A percentile compares a stretch with the other conserved stretches of the same genome.
Evolutionary conservation across 257 asterid genomes (phyloP).

Genomic region (Nicotiana tabacum): DNA sequence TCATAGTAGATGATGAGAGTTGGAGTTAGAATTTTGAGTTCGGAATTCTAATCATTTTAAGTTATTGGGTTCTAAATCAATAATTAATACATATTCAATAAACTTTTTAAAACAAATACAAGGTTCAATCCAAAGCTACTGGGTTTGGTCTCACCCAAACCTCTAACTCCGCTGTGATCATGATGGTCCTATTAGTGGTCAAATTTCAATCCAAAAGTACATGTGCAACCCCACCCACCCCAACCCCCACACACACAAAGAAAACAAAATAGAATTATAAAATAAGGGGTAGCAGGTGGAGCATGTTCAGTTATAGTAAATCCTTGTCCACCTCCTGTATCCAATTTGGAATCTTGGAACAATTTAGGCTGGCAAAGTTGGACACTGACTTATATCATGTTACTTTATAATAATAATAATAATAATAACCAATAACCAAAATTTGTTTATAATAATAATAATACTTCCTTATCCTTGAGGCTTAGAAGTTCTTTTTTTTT

Average conservation of each 20-base stretch:
- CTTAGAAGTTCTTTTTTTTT: background rate
- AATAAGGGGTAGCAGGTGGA: constrained; percentile 4
- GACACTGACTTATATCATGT: background rate
- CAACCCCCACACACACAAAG: no score
- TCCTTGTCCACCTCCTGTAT: background rate
- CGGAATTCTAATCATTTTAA: no score
- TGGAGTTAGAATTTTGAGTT: no score
- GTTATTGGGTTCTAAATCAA: no score
- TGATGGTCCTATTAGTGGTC: background rate
- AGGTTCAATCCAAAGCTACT: no score
- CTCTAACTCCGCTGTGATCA: background rate
- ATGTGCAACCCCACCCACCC: background rate
- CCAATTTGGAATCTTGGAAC: background rate
- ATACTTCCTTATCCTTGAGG: background rate
- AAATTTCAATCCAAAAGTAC: background rate
- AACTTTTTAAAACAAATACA: no score
- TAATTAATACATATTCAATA: no score
- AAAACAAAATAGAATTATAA: background rate
- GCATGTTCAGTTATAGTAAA: background rate
- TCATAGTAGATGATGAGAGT: no score
- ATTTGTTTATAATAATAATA: background rate
- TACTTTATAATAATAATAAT: background rate
- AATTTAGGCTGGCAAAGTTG: background rate
- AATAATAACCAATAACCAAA: background rate
- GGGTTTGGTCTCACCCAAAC: no score